These are phyloP conservation scores for Globisporangium splendens DNA, from an alignment of 352 stramenopile species.

Conservation along the genomic window DNA sequence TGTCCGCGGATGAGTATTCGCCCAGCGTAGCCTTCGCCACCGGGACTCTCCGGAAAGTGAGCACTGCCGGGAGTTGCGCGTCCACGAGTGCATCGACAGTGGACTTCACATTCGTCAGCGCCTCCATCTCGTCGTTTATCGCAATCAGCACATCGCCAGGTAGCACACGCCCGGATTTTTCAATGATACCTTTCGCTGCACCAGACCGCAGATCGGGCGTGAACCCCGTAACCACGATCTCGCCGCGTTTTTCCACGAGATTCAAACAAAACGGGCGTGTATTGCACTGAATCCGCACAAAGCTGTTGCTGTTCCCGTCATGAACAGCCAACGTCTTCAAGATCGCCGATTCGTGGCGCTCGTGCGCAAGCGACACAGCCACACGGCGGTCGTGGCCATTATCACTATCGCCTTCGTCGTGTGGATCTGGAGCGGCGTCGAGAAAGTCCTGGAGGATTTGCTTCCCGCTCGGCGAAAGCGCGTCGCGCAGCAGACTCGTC, in stretches of 20 bases:
- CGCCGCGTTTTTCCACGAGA: constrained; percentile 31
- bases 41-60: constrained; percentile 52
- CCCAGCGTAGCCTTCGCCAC: constrained; percentile 43
- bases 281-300: constrained; percentile 47
- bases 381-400: neutral
- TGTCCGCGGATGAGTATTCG: constrained; percentile 55
- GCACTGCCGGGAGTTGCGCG: constrained; percentile 36
- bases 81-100: constrained; percentile 30
- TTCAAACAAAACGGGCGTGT: constrained; percentile 46
- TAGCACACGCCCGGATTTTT: constrained; percentile 38
- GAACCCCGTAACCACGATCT: constrained; percentile 53
- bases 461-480: constrained; percentile 48
- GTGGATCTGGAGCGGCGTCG: constrained; percentile 11
- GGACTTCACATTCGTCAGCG: constrained; percentile 40
- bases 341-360: constrained; percentile 15
- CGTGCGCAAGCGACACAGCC: neutral
- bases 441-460: constrained; percentile 51
- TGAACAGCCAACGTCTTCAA: constrained; percentile 20
- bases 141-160: constrained; percentile 57
- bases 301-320: constrained; percentile 13
- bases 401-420: constrained; percentile 4
- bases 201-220: constrained; percentile 19
- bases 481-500: constrained; percentile 48
- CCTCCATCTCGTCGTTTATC: constrained; percentile 47
- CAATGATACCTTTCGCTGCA: constrained; percentile 27